A percentile compares a stretch with the other conserved stretches of the same genome.
phyloP scores from a whole-genome alignment of 192 early-diverging fungal species.

The Bifiguratus adelaidae region DNA sequence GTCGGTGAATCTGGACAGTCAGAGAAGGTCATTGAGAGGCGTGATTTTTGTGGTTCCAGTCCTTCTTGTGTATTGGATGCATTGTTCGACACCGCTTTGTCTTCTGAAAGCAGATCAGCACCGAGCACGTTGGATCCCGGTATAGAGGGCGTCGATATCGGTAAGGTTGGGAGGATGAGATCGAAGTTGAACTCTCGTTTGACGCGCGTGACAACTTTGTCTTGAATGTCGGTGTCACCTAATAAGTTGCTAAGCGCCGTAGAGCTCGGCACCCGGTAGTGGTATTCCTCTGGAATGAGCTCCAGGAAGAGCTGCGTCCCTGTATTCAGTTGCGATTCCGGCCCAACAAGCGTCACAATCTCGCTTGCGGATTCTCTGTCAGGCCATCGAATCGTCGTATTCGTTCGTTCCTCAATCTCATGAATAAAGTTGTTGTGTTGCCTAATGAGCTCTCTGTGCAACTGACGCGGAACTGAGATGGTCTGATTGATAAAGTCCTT shows the following conservation, averaged over 20 bases:
- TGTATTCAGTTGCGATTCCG: conserved; percentile 39
- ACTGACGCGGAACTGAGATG: conserved; percentile 42
- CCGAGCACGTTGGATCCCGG: no score
- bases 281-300: conserved; percentile 44
- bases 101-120: no score
- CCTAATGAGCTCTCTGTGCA: conserved; percentile 44
- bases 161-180: conserved; percentile 11
- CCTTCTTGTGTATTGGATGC: conserved; percentile 9
- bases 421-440: conserved; percentile 29
- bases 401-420: conserved; percentile 44
- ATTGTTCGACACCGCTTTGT: conserved; percentile 9
- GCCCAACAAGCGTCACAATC: conserved; percentile 40
- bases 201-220: conserved; percentile 22
- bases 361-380: conserved; percentile 53
- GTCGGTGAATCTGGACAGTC: neutral
- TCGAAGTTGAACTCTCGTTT: conserved; percentile 31
- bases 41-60: neutral
- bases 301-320: conserved; percentile 43
- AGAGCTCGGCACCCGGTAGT: conserved; percentile 38
- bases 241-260: conserved; percentile 20
- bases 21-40: neutral
- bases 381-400: conserved; percentile 49
- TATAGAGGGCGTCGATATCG: no score
- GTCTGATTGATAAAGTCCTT: conserved; percentile 35
- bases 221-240: conserved; percentile 32